These are phyloP conservation scores for Aspergillus sp. DNA, from an alignment of 2,329 filamentous ascomycete species.

Conservation along the genomic window DNA sequence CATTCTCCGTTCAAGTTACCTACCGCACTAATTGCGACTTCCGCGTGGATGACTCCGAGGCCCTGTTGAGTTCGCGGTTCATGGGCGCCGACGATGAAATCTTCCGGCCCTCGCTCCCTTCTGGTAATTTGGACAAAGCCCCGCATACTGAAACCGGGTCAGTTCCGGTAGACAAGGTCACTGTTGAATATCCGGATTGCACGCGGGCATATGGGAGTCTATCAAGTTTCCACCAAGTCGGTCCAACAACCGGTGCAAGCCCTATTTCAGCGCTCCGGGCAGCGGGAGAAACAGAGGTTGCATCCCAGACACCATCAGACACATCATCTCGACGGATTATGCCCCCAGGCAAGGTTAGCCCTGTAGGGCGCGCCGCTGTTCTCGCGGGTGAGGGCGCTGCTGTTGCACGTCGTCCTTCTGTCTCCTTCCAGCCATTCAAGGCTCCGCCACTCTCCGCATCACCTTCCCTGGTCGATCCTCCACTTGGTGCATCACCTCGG, in stretches of 20 bases:
- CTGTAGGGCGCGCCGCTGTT: constrained; percentile 22
- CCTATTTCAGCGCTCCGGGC: constrained; percentile 75
- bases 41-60: constrained; percentile 81
- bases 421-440: constrained; percentile 94
- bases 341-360: constrained; percentile 25
- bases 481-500: constrained; percentile 44
- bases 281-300: constrained; percentile 46
- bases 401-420: constrained; percentile 61
- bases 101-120: constrained; percentile 67
- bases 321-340: constrained; percentile 43
- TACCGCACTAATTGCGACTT: constrained; percentile 88
- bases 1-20: constrained; percentile 68
- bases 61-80: constrained; percentile 82
- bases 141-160: constrained; percentile 56
- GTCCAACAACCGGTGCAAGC: constrained; percentile 66
- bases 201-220: constrained; percentile 81
- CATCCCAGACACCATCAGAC: constrained; percentile 42
- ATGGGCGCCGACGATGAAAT: constrained; percentile 84
- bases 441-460: constrained; percentile 89
- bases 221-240: constrained; percentile 76
- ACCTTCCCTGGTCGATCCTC: constrained; percentile 49
- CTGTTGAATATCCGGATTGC: constrained; percentile 46
- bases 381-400: constrained; percentile 40
- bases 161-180: constrained; percentile 54
- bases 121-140: constrained; percentile 33